Evolutionary conservation across 2,329 filamentous ascomycete genomes (phyloP).

Genomic region (Colletotrichum aenigma): DNA sequence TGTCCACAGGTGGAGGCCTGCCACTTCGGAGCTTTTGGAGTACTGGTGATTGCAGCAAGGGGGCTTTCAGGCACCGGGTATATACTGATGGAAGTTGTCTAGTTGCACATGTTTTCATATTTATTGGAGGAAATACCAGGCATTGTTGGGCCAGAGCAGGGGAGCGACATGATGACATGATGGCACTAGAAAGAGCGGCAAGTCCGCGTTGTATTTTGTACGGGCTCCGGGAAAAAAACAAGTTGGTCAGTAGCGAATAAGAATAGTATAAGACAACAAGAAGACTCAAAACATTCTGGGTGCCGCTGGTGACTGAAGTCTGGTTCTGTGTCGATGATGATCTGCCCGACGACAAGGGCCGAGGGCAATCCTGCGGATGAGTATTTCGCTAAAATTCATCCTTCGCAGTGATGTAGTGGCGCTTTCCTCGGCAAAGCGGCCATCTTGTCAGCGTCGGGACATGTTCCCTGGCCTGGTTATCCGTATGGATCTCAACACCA

Average conservation of each 20-base stretch:
- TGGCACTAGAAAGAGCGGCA: not conserved
- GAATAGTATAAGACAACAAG: not conserved
- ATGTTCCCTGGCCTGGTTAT: not conserved
- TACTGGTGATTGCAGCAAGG: not conserved
- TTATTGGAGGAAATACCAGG: constrained; percentile 17
- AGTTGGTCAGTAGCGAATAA: not conserved
- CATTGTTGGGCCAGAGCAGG: not conserved
- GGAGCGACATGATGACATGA: constrained; percentile 14
- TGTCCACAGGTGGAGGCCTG: not conserved
- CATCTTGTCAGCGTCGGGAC: not conserved
- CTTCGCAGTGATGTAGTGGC: not conserved
- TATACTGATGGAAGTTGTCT: not conserved
- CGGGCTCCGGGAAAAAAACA: not conserved
- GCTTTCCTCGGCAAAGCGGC: not conserved
- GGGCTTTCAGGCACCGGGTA: constrained; percentile 4
- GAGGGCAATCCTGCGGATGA: not conserved
- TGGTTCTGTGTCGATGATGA: not conserved
- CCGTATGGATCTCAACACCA: not conserved
- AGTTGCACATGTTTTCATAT: constrained; percentile 3
- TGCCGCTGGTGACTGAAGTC: not conserved
- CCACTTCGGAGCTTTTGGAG: constrained; percentile 3
- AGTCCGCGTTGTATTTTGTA: constrained; percentile 5
- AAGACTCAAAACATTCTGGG: not conserved
- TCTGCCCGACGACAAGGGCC: not conserved
- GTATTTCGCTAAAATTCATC: not conserved